A percentile compares a stretch with the other conserved stretches of the same genome.
These are phyloP conservation scores for Debaryomyces prosopidis DNA, from an alignment of 805 yeast genomes.

Conservation along the genomic window DNA sequence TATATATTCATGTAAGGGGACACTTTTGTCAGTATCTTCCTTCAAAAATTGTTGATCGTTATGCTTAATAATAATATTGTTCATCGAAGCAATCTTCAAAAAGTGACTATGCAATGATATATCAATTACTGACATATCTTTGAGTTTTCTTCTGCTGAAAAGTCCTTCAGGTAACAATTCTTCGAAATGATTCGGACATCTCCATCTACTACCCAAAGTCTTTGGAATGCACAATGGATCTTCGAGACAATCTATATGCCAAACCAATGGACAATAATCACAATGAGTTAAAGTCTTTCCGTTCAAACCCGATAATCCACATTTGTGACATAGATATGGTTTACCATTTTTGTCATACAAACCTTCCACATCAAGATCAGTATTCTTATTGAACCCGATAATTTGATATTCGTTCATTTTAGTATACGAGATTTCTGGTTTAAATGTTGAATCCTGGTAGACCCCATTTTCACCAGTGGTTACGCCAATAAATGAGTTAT, in stretches of 20 bases:
- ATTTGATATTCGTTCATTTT: conserved; percentile 35
- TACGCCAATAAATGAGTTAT: conserved; percentile 68
- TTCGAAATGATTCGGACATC: conserved; percentile 84
- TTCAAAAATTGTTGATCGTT: conserved; percentile 34
- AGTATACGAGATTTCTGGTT: conserved; percentile 49
- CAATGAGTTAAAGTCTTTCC: conserved; percentile 66
- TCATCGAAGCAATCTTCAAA: conserved; percentile 27
- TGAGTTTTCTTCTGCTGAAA: conserved; percentile 44
- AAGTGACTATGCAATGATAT: conserved; percentile 44
- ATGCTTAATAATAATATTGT: conserved; percentile 32
- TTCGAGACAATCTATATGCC: conserved; percentile 87
- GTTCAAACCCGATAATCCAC: conserved; percentile 68
- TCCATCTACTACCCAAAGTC: conserved; percentile 79
- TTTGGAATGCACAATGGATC: conserved; percentile 76
- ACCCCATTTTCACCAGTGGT: conserved; percentile 67
- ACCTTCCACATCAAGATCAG: conserved; percentile 59
- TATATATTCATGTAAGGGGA: conserved; percentile 31
- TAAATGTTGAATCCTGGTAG: conserved; percentile 44
- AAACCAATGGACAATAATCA: conserved; percentile 77
- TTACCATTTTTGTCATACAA: conserved; percentile 69
- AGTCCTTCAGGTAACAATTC: conserved; percentile 42
- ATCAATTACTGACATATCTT: conserved; percentile 53
- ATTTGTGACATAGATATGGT: conserved; percentile 71
- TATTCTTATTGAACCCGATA: conserved; percentile 41
- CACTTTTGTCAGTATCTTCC: conserved; percentile 9